Conservation (phyloP, 768 basidiomycete species). For the Termitomyces sp. region DNA sequence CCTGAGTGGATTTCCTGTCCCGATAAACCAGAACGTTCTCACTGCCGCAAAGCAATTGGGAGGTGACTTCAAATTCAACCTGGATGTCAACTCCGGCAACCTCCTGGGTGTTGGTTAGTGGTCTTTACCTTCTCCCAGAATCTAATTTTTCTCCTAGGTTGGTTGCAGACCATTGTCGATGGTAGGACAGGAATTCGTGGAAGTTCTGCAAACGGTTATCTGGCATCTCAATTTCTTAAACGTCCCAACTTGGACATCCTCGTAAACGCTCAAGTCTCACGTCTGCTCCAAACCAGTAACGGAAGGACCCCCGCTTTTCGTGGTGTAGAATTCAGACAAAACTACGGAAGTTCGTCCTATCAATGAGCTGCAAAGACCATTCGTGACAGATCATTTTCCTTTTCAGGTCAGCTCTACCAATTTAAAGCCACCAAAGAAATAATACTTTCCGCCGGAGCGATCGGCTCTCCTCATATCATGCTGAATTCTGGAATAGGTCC, state of each 20-base stretch:
- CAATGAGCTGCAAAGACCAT: not conserved
- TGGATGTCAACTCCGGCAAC: conserved; percentile 2
- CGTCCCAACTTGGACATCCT: conserved; percentile 12
- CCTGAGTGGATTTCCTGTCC: conserved; percentile 13
- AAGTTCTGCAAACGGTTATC: conserved; percentile 15
- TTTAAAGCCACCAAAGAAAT: conserved; percentile 45
- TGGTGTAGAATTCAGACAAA: not conserved
- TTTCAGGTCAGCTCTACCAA: not conserved
- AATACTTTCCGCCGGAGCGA: conserved; percentile 35
- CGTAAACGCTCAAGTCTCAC: conserved; percentile 11
- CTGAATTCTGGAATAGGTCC: conserved; percentile 32
- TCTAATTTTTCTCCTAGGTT: not conserved
- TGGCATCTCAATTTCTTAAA: conserved; percentile 3
- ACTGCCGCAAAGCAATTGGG: conserved; percentile 3
- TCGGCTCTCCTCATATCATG: conserved; percentile 31
- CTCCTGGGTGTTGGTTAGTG: conserved; percentile 2
- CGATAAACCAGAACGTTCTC: conserved; percentile 1
- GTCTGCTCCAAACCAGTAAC: conserved; percentile 5
- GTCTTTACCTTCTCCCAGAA: too few species aligned
- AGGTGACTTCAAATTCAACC: conserved; percentile 2
- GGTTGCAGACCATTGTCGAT: conserved; percentile 9
- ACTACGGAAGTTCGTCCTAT: not conserved
- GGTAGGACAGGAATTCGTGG: conserved; percentile 5
- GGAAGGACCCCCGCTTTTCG: not conserved
- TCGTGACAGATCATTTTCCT: not conserved